Evolutionary conservation across 2,329 filamentous ascomycete genomes (phyloP).

Genomic region (Aphanocladium album): DNA sequence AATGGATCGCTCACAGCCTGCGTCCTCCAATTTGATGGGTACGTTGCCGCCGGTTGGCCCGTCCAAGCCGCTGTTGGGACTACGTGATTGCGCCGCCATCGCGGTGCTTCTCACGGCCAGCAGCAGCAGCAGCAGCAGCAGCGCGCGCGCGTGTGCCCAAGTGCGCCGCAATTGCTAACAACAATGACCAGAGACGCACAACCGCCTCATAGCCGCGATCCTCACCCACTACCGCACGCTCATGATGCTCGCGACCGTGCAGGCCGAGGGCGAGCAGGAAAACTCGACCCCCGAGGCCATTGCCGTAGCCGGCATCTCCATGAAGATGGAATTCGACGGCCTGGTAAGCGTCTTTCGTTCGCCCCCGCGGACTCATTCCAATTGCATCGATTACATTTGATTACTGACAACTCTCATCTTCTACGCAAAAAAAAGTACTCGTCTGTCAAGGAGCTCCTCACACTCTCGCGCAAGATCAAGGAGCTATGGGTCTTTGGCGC

Average conservation of each 20-base stretch:
- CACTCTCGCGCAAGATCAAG: constrained; percentile 40
- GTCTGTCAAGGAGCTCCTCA: constrained; percentile 40
- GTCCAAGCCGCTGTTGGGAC: neutral
- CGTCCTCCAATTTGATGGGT: constrained; percentile 34
- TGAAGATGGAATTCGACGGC: constrained; percentile 42
- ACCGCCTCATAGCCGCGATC: constrained; percentile 40
- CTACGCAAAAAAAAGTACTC: constrained; percentile 34
- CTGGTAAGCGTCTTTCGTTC: constrained; percentile 31
- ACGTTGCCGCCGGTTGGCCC: neutral
- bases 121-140: no score
- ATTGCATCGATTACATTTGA: neutral
- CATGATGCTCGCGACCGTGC: constrained; percentile 39
- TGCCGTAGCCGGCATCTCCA: constrained; percentile 38
- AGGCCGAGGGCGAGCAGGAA: constrained; percentile 34
- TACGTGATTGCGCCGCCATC: neutral
- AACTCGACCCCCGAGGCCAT: constrained; percentile 37
- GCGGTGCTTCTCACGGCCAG: no score
- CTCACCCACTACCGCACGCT: constrained; percentile 40
- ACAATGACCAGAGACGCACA: constrained; percentile 42
- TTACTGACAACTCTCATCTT: neutral
- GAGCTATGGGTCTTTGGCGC: constrained; percentile 42
- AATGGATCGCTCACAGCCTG: constrained; percentile 31
- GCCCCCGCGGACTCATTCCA: neutral
- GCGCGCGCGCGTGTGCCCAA: no score
- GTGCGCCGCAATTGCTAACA: no score